Evolutionary conservation across 2,329 filamentous ascomycete species (phyloP).

Genomic region (Pseudogymnoascus sp.): DNA sequence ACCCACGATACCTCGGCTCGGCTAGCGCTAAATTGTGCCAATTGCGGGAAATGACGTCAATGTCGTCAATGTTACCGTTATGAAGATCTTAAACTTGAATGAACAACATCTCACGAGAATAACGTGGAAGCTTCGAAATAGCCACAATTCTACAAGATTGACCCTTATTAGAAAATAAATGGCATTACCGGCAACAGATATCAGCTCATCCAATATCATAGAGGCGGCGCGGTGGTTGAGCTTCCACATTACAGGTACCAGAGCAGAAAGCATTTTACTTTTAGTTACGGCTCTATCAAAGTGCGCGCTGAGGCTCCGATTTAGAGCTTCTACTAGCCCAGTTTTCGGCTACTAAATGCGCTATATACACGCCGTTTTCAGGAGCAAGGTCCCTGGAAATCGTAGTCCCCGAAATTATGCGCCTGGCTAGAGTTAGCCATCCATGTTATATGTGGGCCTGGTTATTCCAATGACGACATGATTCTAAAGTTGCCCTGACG

Average conservation of each 20-base stretch:
- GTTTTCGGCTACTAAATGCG: not conserved
- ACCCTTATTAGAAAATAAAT: not conserved
- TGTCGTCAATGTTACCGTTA: not conserved
- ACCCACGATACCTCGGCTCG: not conserved
- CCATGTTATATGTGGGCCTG: conserved; percentile 3
- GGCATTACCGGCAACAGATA: not conserved
- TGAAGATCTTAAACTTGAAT: not conserved
- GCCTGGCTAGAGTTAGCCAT: not conserved
- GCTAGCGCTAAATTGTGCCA: not conserved
- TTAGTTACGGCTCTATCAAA: not conserved
- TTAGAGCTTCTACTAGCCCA: not conserved
- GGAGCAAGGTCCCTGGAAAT: not conserved
- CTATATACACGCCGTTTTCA: not conserved
- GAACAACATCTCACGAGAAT: not conserved
- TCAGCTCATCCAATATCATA: not conserved
- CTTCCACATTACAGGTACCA: not conserved
- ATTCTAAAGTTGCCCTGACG: not conserved
- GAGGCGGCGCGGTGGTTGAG: not conserved
- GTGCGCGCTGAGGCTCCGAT: not conserved
- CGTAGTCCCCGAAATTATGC: not conserved
- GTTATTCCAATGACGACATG: not conserved
- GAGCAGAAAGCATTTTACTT: not conserved
- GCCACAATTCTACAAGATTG: not conserved
- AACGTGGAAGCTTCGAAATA: not conserved
- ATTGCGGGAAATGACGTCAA: not conserved